phyloP scores from a whole-genome alignment of 768 basidiomycete genomes.

The Russula foetens region DNA sequence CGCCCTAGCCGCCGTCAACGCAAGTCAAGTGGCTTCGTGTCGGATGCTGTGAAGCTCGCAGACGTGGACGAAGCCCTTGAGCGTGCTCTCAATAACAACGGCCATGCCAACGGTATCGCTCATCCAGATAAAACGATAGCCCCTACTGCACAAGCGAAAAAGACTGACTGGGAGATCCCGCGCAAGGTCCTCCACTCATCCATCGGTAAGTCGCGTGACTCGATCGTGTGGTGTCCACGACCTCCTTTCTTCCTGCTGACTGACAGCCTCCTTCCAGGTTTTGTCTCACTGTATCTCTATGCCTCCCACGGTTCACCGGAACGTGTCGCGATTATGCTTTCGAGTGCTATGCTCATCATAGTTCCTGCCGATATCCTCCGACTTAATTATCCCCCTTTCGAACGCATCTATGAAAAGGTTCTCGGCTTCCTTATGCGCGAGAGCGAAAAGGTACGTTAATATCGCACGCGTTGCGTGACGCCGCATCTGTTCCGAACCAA shows the following conservation, averaged over 20 bases:
- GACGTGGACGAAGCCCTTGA: constrained; percentile 18
- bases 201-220: constrained; percentile 53
- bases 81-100: constrained; percentile 10
- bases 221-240: background rate
- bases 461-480: background rate
- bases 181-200: constrained; percentile 82
- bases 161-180: constrained; percentile 83
- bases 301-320: constrained; percentile 38
- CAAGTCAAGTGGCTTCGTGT: constrained; percentile 14
- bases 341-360: constrained; percentile 58
- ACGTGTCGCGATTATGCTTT: constrained; percentile 53
- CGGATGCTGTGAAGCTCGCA: constrained; percentile 15
- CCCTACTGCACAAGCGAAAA: constrained; percentile 4
- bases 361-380: constrained; percentile 71
- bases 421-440: constrained; percentile 88
- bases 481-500: background rate
- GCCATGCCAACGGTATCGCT: background rate
- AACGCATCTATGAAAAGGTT: constrained; percentile 55
- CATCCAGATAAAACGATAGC: background rate
- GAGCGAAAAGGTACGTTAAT: constrained; percentile 56
- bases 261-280: constrained; percentile 34
- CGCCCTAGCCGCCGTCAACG: constrained; percentile 17
- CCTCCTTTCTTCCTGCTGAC: constrained; percentile 6
- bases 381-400: constrained; percentile 56
- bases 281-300: constrained; percentile 56